Base-by-base conservation (phyloP, 2,329 filamentous ascomycete genomes). In the Pseudocercospora macadamiae region DNA sequence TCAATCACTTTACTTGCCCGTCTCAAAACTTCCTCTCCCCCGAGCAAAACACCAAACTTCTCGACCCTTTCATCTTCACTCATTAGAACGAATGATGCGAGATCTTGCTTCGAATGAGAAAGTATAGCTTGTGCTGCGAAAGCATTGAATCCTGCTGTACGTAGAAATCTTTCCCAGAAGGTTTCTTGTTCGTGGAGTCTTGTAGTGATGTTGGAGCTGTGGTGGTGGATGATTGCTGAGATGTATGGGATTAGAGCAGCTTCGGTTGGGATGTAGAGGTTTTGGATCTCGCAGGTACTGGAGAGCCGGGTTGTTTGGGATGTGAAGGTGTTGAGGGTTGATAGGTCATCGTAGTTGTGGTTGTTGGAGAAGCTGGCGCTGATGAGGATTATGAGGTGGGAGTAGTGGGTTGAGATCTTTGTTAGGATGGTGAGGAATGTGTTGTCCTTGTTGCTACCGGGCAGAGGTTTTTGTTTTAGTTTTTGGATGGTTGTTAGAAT, bases 401-500 rank as follows among this genome's bases (percentile, higher is more conserved):
- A 87, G 68, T 95, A 93, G 8, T 86, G 81, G 1, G 16, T 8
- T 68, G 55, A 10, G 84, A 80, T 0, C 88, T 76, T 6, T 71
- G 73, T 3, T 74, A 93, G 76, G 2, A 82, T 57, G 9, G 76
- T 12, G 77, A 75, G 2, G 59, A 75, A 71, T 16, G 74, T 2
- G 57, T 75, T 71, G 0, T 67, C 61, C 23, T 34, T 25, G 7
- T 73, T 77, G 53, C 85, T 81, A 0, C 87, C 86, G 0, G 90
- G 90, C 0, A 92, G 78, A 2, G 88, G 79, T 48, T 81, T 84
- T 68, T 96, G 93, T 42, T 87, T 88, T 23, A 89, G 80, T 64
- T 88, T 86, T 61, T 93, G 84, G 4, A 93, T 76, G 0, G 84
- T 89, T 0, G 90, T 90, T 18, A 89, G 69, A 0, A 96, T 73